Evolutionary conservation across 257 asterid genomes (phyloP).

Genomic region (Solanum bulbocastanum): DNA sequence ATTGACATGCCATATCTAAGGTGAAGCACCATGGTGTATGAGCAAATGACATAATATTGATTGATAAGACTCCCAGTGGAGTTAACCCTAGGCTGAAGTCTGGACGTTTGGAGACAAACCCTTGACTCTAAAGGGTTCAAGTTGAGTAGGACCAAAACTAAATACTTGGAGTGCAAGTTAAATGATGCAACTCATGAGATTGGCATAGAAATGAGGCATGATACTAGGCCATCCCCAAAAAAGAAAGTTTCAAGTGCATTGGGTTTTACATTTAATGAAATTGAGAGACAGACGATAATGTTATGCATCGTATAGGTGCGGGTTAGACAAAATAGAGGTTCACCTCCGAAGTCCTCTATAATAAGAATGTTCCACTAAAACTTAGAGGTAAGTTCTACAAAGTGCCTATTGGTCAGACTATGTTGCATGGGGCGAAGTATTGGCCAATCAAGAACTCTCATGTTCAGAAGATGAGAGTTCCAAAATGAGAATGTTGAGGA

Average conservation of each 20-base stretch:
- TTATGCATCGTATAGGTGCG: background rate
- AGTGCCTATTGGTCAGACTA: background rate
- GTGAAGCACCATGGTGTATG: background rate
- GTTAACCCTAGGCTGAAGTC: background rate
- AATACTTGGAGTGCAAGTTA: background rate
- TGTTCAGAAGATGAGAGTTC: background rate
- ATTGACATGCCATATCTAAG: too few species aligned
- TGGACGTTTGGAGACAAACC: background rate
- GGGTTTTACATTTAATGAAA: background rate
- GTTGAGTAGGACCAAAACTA: background rate
- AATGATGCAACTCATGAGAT: background rate
- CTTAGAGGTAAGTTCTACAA: background rate
- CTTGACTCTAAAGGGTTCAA: background rate
- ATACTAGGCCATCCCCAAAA: background rate
- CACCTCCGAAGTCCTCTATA: background rate
- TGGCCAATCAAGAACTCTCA: background rate
- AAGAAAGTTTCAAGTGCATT: background rate
- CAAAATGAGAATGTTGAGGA: background rate
- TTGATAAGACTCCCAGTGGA: background rate
- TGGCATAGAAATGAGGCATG: background rate
- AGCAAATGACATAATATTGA: background rate
- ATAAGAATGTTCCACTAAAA: background rate
- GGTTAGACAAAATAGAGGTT: background rate
- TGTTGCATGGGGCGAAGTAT: background rate
- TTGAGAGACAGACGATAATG: background rate